Conservation (phyloP, 2,329 filamentous ascomycete genomes). For the Alternaria sp. region DNA sequence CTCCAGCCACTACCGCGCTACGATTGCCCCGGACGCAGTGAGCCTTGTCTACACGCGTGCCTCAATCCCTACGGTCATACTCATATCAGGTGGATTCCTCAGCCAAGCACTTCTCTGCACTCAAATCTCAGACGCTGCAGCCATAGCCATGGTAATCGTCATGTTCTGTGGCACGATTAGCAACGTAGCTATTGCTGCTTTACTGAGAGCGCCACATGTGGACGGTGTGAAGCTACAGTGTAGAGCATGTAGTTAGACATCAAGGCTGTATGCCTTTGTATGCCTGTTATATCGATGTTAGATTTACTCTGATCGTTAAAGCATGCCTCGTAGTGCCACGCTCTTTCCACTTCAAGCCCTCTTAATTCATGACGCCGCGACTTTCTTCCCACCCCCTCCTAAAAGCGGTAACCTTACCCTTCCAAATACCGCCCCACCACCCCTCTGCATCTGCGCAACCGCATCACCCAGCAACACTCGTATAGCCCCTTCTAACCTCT, state of each 20-base stretch:
- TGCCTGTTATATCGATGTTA: neutral
- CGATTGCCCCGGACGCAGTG: too few species aligned
- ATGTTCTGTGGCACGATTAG: neutral
- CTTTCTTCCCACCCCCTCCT: conserved; percentile 26
- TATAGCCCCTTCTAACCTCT: conserved; percentile 76
- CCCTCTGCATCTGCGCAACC: conserved; percentile 50
- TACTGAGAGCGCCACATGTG: neutral
- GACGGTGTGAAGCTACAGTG: neutral
- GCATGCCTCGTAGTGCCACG: neutral
- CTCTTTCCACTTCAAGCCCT: neutral
- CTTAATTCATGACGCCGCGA: neutral
- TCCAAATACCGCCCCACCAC: conserved; percentile 39
- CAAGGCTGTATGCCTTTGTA: too few species aligned
- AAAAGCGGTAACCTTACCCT: conserved; percentile 38
- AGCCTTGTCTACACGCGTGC: too few species aligned
- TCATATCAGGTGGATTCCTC: neutral
- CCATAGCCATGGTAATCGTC: neutral
- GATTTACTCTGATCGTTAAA: neutral
- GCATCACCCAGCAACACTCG: conserved; percentile 66
- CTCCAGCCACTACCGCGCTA: neutral
- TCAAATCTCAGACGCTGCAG: neutral
- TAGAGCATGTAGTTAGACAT: neutral
- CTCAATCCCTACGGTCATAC: neutral
- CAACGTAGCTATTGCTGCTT: neutral
- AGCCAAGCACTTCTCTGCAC: neutral